Conservation (phyloP, 2,329 filamentous ascomycete genomes). For the Verticillium alfalfae region DNA sequence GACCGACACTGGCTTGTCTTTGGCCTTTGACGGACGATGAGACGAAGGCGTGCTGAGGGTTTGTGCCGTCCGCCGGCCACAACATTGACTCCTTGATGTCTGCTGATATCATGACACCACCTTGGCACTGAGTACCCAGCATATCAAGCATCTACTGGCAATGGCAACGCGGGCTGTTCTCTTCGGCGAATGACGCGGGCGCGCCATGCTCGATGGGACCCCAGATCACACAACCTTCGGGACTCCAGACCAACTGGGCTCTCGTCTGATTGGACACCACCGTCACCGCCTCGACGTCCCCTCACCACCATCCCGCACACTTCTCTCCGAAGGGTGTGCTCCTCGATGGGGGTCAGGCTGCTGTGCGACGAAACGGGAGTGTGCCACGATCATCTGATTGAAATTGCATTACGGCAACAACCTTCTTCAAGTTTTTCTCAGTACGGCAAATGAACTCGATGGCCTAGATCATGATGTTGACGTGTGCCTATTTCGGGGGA, state of each 20-base stretch:
- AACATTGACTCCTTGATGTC: neutral
- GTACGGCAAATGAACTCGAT: too few species aligned
- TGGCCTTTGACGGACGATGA: neutral
- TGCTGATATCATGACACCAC: neutral
- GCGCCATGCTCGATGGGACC: neutral
- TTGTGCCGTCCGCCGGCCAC: neutral
- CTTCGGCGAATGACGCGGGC: neutral
- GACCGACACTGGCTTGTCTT: neutral
- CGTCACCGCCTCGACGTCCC: neutral
- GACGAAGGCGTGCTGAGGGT: neutral
- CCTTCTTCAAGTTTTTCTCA: too few species aligned
- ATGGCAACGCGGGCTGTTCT: neutral
- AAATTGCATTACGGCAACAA: neutral
- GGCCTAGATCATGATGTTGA: neutral
- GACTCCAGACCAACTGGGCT: neutral
- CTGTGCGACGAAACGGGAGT: neutral
- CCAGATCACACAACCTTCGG: neutral
- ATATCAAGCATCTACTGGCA: neutral
- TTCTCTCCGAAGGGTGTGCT: neutral
- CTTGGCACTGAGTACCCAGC: neutral
- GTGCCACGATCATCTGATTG: neutral
- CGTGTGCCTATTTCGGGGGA: neutral
- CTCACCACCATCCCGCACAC: neutral
- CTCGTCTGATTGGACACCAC: neutral
- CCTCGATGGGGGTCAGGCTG: neutral